Evolutionary conservation across 2,329 filamentous ascomycete species (phyloP).

Genomic region (Pestalotiopsis sp.): DNA sequence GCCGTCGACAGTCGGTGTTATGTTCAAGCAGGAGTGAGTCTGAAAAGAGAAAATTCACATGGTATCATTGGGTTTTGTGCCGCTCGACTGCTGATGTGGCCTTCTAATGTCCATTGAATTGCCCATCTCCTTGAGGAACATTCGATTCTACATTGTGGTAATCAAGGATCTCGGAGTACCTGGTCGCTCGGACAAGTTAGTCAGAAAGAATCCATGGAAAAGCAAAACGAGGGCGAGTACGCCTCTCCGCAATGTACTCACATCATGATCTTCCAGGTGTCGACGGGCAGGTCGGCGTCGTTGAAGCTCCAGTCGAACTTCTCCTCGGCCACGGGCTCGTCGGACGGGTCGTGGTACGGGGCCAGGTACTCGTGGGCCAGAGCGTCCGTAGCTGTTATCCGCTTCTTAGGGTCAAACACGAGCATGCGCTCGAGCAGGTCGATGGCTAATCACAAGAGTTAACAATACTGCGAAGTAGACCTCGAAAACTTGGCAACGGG

Average conservation of each 20-base stretch:
- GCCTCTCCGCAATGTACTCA: conserved; percentile 47
- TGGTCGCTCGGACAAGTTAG: conserved; percentile 42
- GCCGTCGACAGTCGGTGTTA: conserved; percentile 8
- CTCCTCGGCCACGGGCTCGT: conserved; percentile 93
- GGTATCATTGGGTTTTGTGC: conserved; percentile 10
- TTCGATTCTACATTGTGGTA: conserved; percentile 87
- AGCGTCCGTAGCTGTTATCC: conserved; percentile 83
- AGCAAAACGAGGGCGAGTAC: background rate
- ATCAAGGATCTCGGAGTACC: conserved; percentile 98
- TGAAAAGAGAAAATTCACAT: background rate
- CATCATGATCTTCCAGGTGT: conserved; percentile 99
- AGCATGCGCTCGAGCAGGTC: conserved; percentile 96
- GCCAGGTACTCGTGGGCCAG: conserved; percentile 91
- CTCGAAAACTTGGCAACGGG: background rate
- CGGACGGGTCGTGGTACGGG: conserved; percentile 95
- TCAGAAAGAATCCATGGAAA: conserved; percentile 9
- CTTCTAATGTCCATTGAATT: conserved; percentile 13
- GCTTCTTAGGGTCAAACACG: conserved; percentile 97
- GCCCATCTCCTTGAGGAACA: conserved; percentile 8
- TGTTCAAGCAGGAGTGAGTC: background rate
- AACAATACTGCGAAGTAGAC: background rate
- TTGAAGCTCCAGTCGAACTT: conserved; percentile 99
- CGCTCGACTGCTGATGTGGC: background rate
- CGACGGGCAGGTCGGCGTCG: conserved; percentile 93
- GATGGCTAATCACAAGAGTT: conserved; percentile 61